Evolutionary conservation across 139 green algal species (phyloP).

Genomic region (Gonium pectorale): DNA sequence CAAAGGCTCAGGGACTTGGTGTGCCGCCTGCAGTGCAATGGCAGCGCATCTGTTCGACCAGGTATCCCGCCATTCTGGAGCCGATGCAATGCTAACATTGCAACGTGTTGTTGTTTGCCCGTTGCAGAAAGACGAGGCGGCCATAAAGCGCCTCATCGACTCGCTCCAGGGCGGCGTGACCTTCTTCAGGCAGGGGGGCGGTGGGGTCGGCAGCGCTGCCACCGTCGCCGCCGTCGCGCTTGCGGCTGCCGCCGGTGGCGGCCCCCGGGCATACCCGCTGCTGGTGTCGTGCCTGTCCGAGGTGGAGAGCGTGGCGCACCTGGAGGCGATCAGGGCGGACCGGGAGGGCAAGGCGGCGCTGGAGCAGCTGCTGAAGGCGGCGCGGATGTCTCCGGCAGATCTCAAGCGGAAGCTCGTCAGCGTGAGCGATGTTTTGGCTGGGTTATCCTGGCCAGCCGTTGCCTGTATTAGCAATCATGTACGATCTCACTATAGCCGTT

Average conservation of each 20-base stretch:
- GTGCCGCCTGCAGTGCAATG: no score
- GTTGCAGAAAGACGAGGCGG: constrained; percentile 13
- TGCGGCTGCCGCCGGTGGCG: background rate
- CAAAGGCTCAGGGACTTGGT: no score
- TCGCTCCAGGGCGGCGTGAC: constrained; percentile 12
- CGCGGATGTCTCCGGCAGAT: background rate
- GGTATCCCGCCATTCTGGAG: no score
- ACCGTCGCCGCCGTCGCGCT: background rate
- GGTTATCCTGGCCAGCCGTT: no score
- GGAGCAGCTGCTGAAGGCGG: background rate
- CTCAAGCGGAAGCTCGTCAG: background rate
- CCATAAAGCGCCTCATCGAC: background rate
- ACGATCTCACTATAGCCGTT: no score
- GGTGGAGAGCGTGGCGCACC: background rate
- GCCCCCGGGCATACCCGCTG: background rate
- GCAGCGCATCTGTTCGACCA: no score
- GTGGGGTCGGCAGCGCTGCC: background rate
- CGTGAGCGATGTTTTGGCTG: no score
- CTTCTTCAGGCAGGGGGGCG: no score
- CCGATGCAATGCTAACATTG: no score
- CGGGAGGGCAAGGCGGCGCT: constrained; percentile 5
- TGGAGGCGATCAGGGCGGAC: background rate
- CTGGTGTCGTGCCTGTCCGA: background rate
- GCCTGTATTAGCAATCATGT: no score
- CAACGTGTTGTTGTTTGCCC: no score